Conservation (phyloP, 2,329 filamentous ascomycete genomes). For the Ciborinia camelliae region DNA sequence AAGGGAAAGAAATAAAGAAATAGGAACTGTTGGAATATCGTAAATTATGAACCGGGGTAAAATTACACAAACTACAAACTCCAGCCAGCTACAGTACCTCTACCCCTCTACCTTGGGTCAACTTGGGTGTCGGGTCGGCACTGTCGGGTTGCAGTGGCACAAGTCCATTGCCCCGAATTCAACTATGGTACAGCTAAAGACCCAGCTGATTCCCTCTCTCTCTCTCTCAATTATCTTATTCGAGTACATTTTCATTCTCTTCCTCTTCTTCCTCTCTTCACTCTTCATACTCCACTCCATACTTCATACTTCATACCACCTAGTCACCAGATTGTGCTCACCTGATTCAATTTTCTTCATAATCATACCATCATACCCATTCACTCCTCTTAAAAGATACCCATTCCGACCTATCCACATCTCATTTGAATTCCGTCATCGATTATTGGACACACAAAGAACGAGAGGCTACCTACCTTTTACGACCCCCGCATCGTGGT, state of each 20-base stretch:
- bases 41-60: conserved; percentile 3
- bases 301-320: not conserved
- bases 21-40: too few relatives aligned
- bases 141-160: not conserved
- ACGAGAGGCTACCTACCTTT: not conserved
- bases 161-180: conserved; percentile 6
- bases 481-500: conserved; percentile 2
- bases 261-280: not conserved
- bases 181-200: conserved; percentile 11
- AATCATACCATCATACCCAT: not conserved
- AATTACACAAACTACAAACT: conserved; percentile 1
- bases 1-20: too few relatives aligned
- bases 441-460: not conserved
- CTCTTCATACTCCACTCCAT: not conserved
- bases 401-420: not conserved
- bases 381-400: not conserved
- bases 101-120: too few relatives aligned
- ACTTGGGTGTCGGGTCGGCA: conserved; percentile 11
- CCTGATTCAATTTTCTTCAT: not conserved
- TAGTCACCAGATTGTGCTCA: not conserved
- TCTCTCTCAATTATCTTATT: not conserved
- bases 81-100: too few relatives aligned
- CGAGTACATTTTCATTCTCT: not conserved
- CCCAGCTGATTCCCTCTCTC: conserved; percentile 4
- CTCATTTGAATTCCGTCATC: not conserved